phyloP scores from a whole-genome alignment of 1,284 basidiomycete species.

The Pascua sp. region DNA sequence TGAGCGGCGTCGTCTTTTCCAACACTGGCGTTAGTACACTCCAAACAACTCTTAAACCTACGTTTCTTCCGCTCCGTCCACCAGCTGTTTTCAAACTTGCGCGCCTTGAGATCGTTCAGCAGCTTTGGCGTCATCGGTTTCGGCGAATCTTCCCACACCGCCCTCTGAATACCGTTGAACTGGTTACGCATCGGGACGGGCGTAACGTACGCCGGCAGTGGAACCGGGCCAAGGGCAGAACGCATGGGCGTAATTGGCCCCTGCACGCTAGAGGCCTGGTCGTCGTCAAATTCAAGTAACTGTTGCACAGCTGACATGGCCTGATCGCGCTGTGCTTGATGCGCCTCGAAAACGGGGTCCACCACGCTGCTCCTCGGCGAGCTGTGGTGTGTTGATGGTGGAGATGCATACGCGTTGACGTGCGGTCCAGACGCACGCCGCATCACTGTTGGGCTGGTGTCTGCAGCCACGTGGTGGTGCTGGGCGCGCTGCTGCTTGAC shows the following conservation, averaged over 20 bases:
- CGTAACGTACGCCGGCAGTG: no score
- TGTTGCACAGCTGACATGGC: slow-evolving; percentile 81
- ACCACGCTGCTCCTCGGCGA: neutral
- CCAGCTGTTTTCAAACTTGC: slow-evolving; percentile 40
- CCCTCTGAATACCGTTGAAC: no score
- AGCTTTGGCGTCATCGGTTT: slow-evolving; percentile 17
- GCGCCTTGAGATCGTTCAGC: slow-evolving; percentile 23
- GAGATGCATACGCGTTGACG: neutral
- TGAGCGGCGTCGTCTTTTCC: slow-evolving; percentile 27
- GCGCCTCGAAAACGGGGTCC: slow-evolving; percentile 64
- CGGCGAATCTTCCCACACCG: slow-evolving; percentile 42
- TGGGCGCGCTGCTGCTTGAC: neutral
- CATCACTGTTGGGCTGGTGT: no score
- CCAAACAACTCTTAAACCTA: slow-evolving; percentile 13
- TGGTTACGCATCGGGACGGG: no score
- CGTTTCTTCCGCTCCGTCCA: slow-evolving; percentile 37
- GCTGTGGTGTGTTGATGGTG: neutral
- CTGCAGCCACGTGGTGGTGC: neutral
- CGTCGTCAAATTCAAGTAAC: slow-evolving; percentile 54
- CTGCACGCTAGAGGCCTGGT: neutral
- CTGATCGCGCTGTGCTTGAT: slow-evolving; percentile 78
- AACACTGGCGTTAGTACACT: slow-evolving; percentile 18
- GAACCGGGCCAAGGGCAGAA: no score
- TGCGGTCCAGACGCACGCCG: no score
- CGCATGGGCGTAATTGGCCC: slow-evolving; percentile 25